Conservation (phyloP, 2,329 filamentous ascomycete species). For the Nothomitra cinnamomea region DNA sequence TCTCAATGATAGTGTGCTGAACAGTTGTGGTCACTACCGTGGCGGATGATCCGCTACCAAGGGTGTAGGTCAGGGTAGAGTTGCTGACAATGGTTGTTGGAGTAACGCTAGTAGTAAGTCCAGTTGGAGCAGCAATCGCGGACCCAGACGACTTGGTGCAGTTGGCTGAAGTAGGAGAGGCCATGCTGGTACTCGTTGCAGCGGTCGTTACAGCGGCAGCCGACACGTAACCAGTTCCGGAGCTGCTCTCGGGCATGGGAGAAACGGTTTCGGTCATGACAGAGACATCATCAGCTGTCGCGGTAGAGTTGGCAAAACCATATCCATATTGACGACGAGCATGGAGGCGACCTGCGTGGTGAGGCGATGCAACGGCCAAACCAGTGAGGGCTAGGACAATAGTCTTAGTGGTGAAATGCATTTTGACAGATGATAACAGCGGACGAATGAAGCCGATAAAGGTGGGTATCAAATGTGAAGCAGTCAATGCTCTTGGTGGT, state of each 20-base stretch:
- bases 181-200: not conserved
- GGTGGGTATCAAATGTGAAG: not conserved
- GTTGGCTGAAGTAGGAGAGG: not conserved
- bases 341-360: not conserved
- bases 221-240: too few relatives aligned
- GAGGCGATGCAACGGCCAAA: not conserved
- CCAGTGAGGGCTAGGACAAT: not conserved
- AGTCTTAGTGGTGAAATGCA: not conserved
- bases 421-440: not conserved
- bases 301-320: not conserved
- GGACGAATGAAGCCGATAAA: not conserved
- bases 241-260: not conserved
- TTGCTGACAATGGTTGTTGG: slow-evolving; percentile 12
- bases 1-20: slow-evolving; percentile 13
- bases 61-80: slow-evolving; percentile 20
- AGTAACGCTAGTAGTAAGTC: not conserved
- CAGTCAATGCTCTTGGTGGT: not conserved
- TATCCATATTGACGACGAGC: not conserved
- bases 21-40: slow-evolving; percentile 20
- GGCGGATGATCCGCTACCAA: slow-evolving; percentile 18
- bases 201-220: not conserved
- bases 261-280: not conserved
- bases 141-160: not conserved
- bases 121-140: not conserved
- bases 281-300: not conserved